Conservation (phyloP, 768 basidiomycete genomes). For the Royoungia palumana region DNA sequence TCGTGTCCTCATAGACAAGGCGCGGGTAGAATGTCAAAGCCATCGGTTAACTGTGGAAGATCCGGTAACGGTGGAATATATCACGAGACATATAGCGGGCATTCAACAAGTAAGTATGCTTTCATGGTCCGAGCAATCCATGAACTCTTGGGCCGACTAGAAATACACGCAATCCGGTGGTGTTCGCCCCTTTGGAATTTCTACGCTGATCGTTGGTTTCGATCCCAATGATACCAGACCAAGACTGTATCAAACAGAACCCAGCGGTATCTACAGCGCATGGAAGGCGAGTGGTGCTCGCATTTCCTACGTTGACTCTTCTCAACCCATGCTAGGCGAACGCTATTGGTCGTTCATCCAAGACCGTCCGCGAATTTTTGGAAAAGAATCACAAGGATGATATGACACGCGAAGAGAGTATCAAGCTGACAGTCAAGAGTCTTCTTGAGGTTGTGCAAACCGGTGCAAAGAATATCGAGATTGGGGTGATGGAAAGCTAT, state of each 20-base stretch:
- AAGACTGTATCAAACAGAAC: conserved; percentile 94
- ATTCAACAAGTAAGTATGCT: conserved; percentile 80
- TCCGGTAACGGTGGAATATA: conserved; percentile 97
- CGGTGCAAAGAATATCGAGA: conserved; percentile 99
- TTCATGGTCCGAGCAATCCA: background rate
- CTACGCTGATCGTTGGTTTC: conserved; percentile 94
- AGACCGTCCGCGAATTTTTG: conserved; percentile 96
- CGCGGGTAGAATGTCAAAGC: conserved; percentile 95
- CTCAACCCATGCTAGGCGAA: conserved; percentile 63
- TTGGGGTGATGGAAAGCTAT: conserved; percentile 95
- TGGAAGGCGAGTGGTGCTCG: conserved; percentile 73
- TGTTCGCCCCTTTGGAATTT: conserved; percentile 96
- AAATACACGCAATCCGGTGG: conserved; percentile 98
- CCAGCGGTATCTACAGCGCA: conserved; percentile 94
- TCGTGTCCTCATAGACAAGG: conserved; percentile 96
- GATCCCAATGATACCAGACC: conserved; percentile 89
- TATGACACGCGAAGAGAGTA: conserved; percentile 80
- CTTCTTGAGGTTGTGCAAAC: conserved; percentile 98
- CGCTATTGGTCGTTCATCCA: conserved; percentile 95
- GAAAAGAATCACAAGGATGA: conserved; percentile 98
- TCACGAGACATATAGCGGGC: conserved; percentile 96
- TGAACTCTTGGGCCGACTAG: conserved; percentile 37
- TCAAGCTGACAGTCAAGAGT: conserved; percentile 94
- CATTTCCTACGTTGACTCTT: background rate
- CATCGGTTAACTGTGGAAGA: conserved; percentile 97